Evolutionary conservation across 257 asterid genomes (phyloP).

Genomic region (Ilex aquifolium): DNA sequence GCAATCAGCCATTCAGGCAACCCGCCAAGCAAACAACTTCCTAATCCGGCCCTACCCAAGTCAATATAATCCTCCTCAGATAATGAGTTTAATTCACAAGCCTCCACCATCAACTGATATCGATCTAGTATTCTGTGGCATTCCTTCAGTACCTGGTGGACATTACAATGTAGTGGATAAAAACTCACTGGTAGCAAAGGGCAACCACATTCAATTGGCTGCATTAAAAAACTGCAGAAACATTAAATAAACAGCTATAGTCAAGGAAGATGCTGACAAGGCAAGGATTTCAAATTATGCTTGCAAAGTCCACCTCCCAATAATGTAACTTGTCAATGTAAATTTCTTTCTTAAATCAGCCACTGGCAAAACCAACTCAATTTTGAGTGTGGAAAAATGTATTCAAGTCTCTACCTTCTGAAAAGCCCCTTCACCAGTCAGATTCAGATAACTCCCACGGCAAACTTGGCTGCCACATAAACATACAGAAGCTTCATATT

Average conservation of each 20-base stretch:
- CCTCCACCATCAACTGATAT: slow-evolving; percentile 77
- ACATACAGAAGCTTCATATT: slow-evolving; percentile 97
- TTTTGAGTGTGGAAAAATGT: slow-evolving; percentile 6
- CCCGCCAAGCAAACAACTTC: slow-evolving; percentile 98
- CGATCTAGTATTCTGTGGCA: slow-evolving; percentile 88
- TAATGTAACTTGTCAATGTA: too few relatives aligned
- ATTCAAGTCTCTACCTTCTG: slow-evolving; percentile 57
- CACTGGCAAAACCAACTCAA: slow-evolving; percentile 4
- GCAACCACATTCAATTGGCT: too few relatives aligned
- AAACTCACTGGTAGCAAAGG: slow-evolving; percentile 1
- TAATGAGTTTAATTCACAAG: slow-evolving; percentile 87
- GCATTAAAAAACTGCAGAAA: too few relatives aligned
- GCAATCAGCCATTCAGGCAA: slow-evolving; percentile 96
- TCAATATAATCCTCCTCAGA: slow-evolving; percentile 95
- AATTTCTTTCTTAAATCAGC: neutral
- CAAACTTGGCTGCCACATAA: slow-evolving; percentile 98
- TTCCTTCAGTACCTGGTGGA: slow-evolving; percentile 69
- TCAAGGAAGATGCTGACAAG: too few relatives aligned
- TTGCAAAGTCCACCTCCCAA: too few relatives aligned
- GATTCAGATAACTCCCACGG: slow-evolving; percentile 94
- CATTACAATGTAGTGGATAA: slow-evolving; percentile 7
- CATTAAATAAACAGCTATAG: too few relatives aligned
- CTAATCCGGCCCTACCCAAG: slow-evolving; percentile 90
- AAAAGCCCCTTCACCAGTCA: slow-evolving; percentile 95
- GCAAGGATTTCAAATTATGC: too few relatives aligned